Evolutionary conservation across 306 rosid genomes (phyloP).

Genomic region (Prosopis cineraria): DNA sequence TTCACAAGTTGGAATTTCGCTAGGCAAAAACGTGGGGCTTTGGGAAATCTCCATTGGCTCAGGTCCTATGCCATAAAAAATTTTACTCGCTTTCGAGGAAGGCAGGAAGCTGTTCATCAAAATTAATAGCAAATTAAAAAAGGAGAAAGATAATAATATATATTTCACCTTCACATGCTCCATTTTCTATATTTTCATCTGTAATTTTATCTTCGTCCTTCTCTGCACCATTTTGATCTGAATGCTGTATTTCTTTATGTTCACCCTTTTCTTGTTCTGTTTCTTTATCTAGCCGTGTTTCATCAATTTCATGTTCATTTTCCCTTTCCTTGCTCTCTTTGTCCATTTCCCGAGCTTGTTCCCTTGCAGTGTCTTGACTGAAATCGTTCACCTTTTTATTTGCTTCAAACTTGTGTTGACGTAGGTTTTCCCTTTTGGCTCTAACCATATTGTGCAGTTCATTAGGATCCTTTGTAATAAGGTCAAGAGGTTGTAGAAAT

Average conservation of each 20-base stretch:
- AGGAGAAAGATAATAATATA: not conserved
- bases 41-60: slow-evolving; percentile 71
- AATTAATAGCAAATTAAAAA: not conserved
- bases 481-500: slow-evolving; percentile 68
- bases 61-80: slow-evolving; percentile 46
- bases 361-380: slow-evolving; percentile 38
- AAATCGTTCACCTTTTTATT: slow-evolving; percentile 39
- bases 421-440: slow-evolving; percentile 53
- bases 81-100: not conserved
- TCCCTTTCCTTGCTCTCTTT: slow-evolving; percentile 46
- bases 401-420: slow-evolving; percentile 44
- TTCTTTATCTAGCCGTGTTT: slow-evolving; percentile 38
- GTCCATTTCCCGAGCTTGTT: slow-evolving; percentile 35
- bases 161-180: slow-evolving; percentile 43
- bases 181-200: slow-evolving; percentile 46
- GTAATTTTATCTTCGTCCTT: slow-evolving; percentile 45
- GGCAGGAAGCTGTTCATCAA: not conserved
- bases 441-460: slow-evolving; percentile 55
- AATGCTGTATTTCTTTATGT: slow-evolving; percentile 33
- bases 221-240: slow-evolving; percentile 35
- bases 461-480: slow-evolving; percentile 59
- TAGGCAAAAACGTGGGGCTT: slow-evolving; percentile 29
- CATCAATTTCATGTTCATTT: slow-evolving; percentile 41
- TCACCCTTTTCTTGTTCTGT: slow-evolving; percentile 44
- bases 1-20: slow-evolving; percentile 47